phyloP scores from a whole-genome alignment of 352 stramenopile species.

The Pelagophyceae sp. region DNA sequence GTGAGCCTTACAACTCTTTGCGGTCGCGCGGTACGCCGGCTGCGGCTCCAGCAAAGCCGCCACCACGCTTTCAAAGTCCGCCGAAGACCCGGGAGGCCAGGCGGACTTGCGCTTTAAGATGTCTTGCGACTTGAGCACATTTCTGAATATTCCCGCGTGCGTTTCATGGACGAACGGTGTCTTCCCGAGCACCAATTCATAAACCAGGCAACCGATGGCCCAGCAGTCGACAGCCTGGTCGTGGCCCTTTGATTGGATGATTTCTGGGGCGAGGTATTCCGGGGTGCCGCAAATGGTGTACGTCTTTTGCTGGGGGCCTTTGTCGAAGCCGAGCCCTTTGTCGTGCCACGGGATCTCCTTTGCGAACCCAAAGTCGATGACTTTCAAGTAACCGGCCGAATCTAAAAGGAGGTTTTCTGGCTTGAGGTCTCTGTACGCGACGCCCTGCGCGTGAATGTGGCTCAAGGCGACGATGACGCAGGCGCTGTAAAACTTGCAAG shows the following conservation, averaged over 20 bases:
- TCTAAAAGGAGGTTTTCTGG: slow-evolving; percentile 30
- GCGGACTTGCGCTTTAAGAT: background rate
- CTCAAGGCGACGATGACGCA: slow-evolving; percentile 28
- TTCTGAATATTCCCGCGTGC: slow-evolving; percentile 19
- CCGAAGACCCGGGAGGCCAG: background rate
- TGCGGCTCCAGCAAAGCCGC: slow-evolving; percentile 66
- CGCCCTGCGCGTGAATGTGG: slow-evolving; percentile 31
- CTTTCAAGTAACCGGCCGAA: slow-evolving; percentile 24
- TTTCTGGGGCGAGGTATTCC: slow-evolving; percentile 36
- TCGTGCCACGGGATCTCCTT: slow-evolving; percentile 30
- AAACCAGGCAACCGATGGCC: slow-evolving; percentile 36
- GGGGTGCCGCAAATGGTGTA: slow-evolving; percentile 37
- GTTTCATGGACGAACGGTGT: slow-evolving; percentile 30
- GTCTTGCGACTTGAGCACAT: background rate
- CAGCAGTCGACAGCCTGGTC: slow-evolving; percentile 35
- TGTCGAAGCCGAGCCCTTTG: background rate
- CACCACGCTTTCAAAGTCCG: slow-evolving; percentile 44
- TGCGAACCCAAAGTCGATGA: slow-evolving; percentile 38
- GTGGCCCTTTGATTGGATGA: slow-evolving; percentile 33
- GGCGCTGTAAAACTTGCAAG: slow-evolving; percentile 32
- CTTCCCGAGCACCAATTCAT: slow-evolving; percentile 32
- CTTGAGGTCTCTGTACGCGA: slow-evolving; percentile 38
- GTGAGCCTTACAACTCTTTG: slow-evolving; percentile 64
- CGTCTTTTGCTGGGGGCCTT: too few species aligned
- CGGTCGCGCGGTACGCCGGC: slow-evolving; percentile 58